Base-by-base conservation (phyloP, 2,329 filamentous ascomycete genomes). In the Mycosphaerella arachidis region DNA sequence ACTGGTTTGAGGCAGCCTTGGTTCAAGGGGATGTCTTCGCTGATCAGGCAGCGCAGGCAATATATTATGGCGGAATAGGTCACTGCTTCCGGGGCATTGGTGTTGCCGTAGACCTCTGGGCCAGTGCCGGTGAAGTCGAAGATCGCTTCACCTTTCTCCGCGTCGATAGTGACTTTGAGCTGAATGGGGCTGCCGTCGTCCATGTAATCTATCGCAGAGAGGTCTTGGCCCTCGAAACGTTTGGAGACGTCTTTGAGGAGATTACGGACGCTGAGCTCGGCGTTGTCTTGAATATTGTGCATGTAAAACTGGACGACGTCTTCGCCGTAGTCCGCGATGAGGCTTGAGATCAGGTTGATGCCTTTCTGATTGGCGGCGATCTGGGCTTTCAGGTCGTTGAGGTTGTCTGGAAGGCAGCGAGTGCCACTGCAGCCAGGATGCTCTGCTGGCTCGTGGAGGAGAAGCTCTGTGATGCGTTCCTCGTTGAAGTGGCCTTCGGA, bases 51-150 rank as follows among this genome's bases (percentile, higher is more conserved):
- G 50, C 91, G 86, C 12, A 95, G 80, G 67, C 88, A 91, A 79
- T 95, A 95, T 71, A 94, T 93, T 70, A 94, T 92, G 53, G 90
- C 90, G 37, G 84, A 89, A 75, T 90, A 91, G 0, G 89, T 92
- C 52, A 94, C 89, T 3, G 90, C 90, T 74, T 91, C 84, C 0
- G 90, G 90, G 0, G 90, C 90, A 69, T 94, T 94, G 74, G 87
- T 87, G 67, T 92, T 92, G 48, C 81, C 82, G 80, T 71, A 68
- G 18, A 72, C 68, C 74, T 94, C 89, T 0, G 88, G 86, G 0
- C 90, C 90, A 0, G 90, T 94, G 20, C 90, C 90, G 0, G 79
- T 81, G 72, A 94, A 89, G 74, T 94, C 86, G 69, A 94, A 95
- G 0, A 88, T 77, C 0, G 91, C 91, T 62, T 90, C 87, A 16